Percentiles rank a stretch among this genome's conserved stretches.
Evolutionary conservation across 306 rosid species (phyloP).

Genomic region (Senna siamea): DNA sequence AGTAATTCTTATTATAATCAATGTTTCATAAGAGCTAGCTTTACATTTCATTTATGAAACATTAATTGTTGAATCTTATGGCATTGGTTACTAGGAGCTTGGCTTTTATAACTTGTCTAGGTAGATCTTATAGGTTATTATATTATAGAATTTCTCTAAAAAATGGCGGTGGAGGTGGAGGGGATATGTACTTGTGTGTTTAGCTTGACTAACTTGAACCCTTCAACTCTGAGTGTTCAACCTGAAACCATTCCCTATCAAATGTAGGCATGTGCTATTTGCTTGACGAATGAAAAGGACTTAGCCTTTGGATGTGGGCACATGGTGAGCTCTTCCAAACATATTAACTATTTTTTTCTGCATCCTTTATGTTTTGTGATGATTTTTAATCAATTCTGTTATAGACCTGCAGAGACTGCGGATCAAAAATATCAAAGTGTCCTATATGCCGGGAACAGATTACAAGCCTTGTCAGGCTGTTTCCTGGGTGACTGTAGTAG

Average conservation of each 20-base stretch:
- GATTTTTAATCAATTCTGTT: neutral
- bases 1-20: neutral
- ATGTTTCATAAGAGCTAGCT: neutral
- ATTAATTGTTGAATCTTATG: neutral
- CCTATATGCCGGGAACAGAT: constrained; percentile 53
- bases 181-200: neutral
- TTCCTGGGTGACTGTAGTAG: constrained; percentile 35
- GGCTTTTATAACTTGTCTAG: neutral
- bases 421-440: constrained; percentile 44
- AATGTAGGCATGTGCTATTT: constrained; percentile 38
- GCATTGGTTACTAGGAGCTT: neutral
- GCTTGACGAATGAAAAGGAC: constrained; percentile 26
- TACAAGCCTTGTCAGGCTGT: constrained; percentile 40
- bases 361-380: neutral
- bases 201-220: constrained; percentile 4
- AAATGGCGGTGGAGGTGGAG: no score
- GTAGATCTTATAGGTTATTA: neutral
- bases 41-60: neutral
- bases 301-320: constrained; percentile 40
- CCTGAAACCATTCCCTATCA: constrained; percentile 3
- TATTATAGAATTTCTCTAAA: no score
- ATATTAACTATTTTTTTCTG: neutral
- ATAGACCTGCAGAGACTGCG: constrained; percentile 56
- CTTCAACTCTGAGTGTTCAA: neutral
- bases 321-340: constrained; percentile 43